Evolutionary conservation across 2,329 filamentous ascomycete species (phyloP).

Genomic region (Zalaria obscura): DNA sequence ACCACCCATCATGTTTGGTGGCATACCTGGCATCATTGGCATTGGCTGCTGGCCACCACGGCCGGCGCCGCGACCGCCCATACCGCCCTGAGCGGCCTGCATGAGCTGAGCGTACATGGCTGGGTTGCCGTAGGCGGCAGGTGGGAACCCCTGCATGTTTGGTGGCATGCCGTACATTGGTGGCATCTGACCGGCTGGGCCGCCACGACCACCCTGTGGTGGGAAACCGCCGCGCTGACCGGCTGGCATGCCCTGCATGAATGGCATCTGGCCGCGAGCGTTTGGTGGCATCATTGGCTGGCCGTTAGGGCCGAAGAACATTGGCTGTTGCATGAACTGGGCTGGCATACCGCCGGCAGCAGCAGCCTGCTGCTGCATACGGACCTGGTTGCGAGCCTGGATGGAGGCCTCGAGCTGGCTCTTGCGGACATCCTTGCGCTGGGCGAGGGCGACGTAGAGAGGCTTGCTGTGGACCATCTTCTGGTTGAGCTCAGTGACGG

Average conservation of each 20-base stretch:
- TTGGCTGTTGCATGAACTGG: slow-evolving; percentile 63
- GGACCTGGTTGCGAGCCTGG: slow-evolving; percentile 94
- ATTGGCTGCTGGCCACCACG: slow-evolving; percentile 54
- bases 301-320: slow-evolving; percentile 78
- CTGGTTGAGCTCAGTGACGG: slow-evolving; percentile 98
- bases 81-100: slow-evolving; percentile 55
- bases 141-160: slow-evolving; percentile 54
- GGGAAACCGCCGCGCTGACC: slow-evolving; percentile 78
- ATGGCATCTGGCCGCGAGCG: slow-evolving; percentile 47
- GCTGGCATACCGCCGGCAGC: slow-evolving; percentile 68
- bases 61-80: slow-evolving; percentile 45
- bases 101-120: slow-evolving; percentile 41
- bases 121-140: slow-evolving; percentile 64
- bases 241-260: slow-evolving; percentile 47
- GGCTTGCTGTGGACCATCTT: slow-evolving; percentile 97
- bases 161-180: slow-evolving; percentile 69
- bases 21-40: slow-evolving; percentile 48
- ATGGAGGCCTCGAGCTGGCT: slow-evolving; percentile 98
- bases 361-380: slow-evolving; percentile 93
- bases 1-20: slow-evolving; percentile 49
- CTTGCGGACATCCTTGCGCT: slow-evolving; percentile 99
- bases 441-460: slow-evolving; percentile 90
- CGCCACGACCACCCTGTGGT: slow-evolving; percentile 75
- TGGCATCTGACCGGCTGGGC: slow-evolving; percentile 69
- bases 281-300: slow-evolving; percentile 47